Conservation (phyloP, 257 asterid species). For the Gardenia jasminoides region DNA sequence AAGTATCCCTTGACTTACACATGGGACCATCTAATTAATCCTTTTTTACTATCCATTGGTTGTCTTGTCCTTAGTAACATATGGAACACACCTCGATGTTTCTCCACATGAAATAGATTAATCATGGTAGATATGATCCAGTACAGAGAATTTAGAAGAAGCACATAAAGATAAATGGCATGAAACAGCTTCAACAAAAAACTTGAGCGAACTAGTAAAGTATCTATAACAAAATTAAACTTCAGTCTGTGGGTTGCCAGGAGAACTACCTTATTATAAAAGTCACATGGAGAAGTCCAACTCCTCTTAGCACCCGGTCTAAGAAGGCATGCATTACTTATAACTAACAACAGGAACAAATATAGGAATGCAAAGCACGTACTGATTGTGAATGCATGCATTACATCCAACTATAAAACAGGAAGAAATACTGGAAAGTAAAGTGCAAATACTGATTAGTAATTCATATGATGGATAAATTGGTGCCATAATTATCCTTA, state of each 20-base stretch:
- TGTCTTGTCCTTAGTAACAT: not conserved
- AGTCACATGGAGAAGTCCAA: not conserved
- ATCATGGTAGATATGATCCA: not conserved
- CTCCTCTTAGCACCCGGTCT: not conserved
- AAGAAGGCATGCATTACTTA: no score
- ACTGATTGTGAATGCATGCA: not conserved
- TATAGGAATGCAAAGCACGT: no score
- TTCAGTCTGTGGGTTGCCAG: no score
- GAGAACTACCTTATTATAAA: not conserved
- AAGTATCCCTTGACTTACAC: not conserved
- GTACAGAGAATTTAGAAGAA: not conserved
- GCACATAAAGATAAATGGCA: not conserved
- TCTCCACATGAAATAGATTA: not conserved
- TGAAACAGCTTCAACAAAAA: not conserved
- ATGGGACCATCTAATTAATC: not conserved
- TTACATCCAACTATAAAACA: not conserved
- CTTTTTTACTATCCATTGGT: not conserved
- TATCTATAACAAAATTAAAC: not conserved
- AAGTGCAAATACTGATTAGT: no score
- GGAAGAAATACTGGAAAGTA: not conserved
- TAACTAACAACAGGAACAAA: not conserved
- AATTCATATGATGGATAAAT: not conserved
- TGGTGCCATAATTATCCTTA: not conserved
- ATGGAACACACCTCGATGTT: not conserved
- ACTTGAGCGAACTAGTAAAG: not conserved